Base-by-base conservation (phyloP, 495 filamentous ascomycete genomes). In the Neurospora sp. region DNA sequence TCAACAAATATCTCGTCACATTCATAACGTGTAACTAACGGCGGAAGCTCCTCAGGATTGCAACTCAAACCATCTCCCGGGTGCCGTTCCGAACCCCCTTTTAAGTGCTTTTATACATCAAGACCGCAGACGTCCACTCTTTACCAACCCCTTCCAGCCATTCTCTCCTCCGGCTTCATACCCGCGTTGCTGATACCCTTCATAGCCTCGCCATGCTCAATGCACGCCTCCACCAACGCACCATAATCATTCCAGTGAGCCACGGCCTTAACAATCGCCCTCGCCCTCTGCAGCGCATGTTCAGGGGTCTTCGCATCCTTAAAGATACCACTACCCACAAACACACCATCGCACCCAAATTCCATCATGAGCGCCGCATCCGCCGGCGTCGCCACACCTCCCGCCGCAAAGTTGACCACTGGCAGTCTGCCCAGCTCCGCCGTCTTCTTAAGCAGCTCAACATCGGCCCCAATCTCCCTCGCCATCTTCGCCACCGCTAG, bases 291-390 rank as follows among this genome's bases (percentile, higher is more conserved):
- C 68, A 89, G 86, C 31, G 96, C 91, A 83, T 98, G 90, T 14
- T 94, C 96, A 12, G 87, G 90, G 10, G 71, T 71, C 68, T 72
- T 71, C n/a, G 79, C 78, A 44, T 80, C 79, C 89, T 99, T 99
- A 87, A 99, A 99, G 81, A 99, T 98, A 45, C 96, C 96, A 65
- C 89, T 92, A 39, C 96, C 96, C 65, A 99, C 96, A 78, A 99
- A 99, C 39, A 99, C 96, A 71, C 96, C 96, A 79, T 99, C 96
- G 79, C 96, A 99, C 73, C 96, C 96, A 71, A 99, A 83, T 84
- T 98, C 94, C 96, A 99, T 99, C 96, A 99, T 99, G 45, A 99
- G 86, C 39, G 96, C 96, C 16, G 96, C 96, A 85, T 99, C 96
- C 3, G 96, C 96, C 1, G 96, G 96, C 12, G 96, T 99, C 14